These are phyloP conservation scores for Amoebophrya sp. DNA, from an alignment of 169 alveolate genomes.

Conservation along the genomic window DNA sequence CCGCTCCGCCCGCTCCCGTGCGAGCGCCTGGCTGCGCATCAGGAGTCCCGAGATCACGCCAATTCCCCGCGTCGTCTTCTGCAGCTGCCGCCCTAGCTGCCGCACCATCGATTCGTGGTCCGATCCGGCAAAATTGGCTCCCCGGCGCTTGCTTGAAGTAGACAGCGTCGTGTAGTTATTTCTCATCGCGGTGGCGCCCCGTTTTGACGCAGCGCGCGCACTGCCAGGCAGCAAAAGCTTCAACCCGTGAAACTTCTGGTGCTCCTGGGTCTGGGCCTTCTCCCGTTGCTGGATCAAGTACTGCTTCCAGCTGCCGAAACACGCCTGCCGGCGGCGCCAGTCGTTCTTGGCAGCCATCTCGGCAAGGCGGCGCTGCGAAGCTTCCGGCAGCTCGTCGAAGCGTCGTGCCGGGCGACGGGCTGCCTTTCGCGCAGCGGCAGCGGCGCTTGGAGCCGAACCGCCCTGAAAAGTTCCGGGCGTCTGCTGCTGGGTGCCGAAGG, in stretches of 20 bases:
- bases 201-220: no score
- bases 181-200: no score
- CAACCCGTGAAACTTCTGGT: not conserved
- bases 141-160: no score
- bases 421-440: no score
- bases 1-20: not conserved
- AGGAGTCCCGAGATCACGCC: not conserved
- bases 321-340: not conserved
- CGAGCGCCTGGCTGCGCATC: not conserved
- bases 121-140: no score
- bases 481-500: no score
- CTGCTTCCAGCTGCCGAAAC: not conserved
- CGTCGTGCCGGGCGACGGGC: not conserved
- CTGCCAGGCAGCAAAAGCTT: not conserved
- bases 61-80: not conserved
- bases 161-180: no score
- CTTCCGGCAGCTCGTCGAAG: not conserved
- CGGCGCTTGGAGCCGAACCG: no score
- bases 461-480: no score
- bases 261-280: not conserved
- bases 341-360: not conserved
- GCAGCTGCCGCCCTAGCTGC: no score
- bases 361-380: not conserved
- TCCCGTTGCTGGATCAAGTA: not conserved
- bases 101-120: no score